phyloP scores from a whole-genome alignment of 306 rosid genomes.

The Castanea sativa region DNA sequence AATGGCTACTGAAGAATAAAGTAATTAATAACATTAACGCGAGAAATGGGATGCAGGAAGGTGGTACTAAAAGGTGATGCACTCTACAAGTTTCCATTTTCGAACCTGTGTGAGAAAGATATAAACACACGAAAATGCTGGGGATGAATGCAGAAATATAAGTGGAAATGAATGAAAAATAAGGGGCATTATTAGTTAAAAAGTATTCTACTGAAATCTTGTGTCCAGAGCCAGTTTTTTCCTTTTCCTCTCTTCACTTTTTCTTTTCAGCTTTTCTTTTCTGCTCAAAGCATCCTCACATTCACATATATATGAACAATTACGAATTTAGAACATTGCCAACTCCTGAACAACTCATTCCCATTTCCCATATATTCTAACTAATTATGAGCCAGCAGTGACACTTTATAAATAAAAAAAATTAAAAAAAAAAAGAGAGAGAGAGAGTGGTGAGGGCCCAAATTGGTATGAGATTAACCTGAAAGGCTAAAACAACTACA shows the following conservation, averaged over 20 bases:
- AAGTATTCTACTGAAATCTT: not conserved
- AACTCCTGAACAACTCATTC: not conserved
- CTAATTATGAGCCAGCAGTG: no score
- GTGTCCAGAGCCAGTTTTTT: not conserved
- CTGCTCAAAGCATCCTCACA: not conserved
- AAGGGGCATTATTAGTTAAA: not conserved
- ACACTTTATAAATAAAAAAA: no score
- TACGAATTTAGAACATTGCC: not conserved
- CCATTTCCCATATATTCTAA: not conserved
- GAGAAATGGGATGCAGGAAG: no score
- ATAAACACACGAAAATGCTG: no score
- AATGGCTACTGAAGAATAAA: no score
- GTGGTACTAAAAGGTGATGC: no score
- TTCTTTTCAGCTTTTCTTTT: slow-evolving; percentile 7
- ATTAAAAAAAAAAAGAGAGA: no score
- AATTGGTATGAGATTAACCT: not conserved
- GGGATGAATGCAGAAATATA: not conserved
- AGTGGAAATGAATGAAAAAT: not conserved
- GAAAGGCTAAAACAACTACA: not conserved
- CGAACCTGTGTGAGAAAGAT: no score
- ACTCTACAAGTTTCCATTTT: no score
- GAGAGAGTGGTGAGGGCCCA: no score
- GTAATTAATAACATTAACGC: no score
- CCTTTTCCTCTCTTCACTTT: not conserved
- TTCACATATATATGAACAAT: not conserved